phyloP scores from a whole-genome alignment of 164 flowering plant species.

The Malania oleifera region DNA sequence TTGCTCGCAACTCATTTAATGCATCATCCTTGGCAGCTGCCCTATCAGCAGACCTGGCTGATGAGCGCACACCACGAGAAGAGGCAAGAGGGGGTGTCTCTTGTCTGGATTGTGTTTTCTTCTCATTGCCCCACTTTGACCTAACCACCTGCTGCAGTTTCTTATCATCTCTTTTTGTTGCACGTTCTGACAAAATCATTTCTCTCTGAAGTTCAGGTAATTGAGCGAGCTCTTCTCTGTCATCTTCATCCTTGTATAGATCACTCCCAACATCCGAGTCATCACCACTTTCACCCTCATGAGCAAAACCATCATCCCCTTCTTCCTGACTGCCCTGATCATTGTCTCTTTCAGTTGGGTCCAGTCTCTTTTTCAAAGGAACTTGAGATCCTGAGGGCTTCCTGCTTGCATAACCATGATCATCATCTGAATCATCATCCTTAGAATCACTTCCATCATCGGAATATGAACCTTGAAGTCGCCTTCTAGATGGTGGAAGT shows the following conservation, averaged over 20 bases:
- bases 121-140: slow-evolving; percentile 51
- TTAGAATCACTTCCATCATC: slow-evolving; percentile 87
- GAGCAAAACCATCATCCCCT: slow-evolving; percentile 50
- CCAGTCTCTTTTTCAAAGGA: slow-evolving; percentile 87
- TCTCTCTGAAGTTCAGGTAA: slow-evolving; percentile 85
- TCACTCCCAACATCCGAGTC: slow-evolving; percentile 84
- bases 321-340: slow-evolving; percentile 49
- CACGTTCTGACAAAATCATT: slow-evolving; percentile 71
- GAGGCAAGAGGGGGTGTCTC: slow-evolving; percentile 44
- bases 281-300: slow-evolving; percentile 55
- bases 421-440: slow-evolving; percentile 79
- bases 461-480: slow-evolving; percentile 62
- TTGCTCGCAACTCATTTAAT: slow-evolving; percentile 78
- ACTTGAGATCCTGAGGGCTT: slow-evolving; percentile 82
- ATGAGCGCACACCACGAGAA: slow-evolving; percentile 56
- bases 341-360: slow-evolving; percentile 62
- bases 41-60: slow-evolving; percentile 63
- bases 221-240: slow-evolving; percentile 57
- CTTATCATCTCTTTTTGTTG: slow-evolving; percentile 56
- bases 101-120: slow-evolving; percentile 36
- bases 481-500: slow-evolving; percentile 49
- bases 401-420: slow-evolving; percentile 51
- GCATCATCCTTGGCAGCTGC: slow-evolving; percentile 80
- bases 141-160: slow-evolving; percentile 52
- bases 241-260: slow-evolving; percentile 81